Evolutionary conservation across 495 filamentous ascomycete genomes (phyloP), one percentile per base, ranked within the genome.

Genomic region (Glonium stellatum): DNA sequence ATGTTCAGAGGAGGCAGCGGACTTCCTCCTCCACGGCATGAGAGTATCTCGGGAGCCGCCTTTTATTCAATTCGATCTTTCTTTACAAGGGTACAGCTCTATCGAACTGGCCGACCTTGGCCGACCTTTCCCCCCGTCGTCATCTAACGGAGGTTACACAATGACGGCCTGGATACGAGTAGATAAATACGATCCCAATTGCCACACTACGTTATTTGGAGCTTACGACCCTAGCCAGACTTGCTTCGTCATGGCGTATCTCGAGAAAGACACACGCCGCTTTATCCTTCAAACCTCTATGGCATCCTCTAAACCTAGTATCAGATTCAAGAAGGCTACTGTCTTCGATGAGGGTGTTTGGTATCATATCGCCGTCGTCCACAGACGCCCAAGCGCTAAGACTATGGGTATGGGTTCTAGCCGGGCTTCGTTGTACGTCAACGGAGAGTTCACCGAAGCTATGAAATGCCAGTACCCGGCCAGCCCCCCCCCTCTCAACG

Each of bases 281-380:
- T 90, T 98, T 63, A 97, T 98, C 68, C 77, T 98, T 22, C 93
- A 98, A 70, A 97, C 93, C 36, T 97, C 95, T 12, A 87, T 97
- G 54, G 89, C 61, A 61, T 37, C 47, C 53, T 12, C 18, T 82
- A 39, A 92, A 35, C 91, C 93, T 5, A 97, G 92, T 74, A 88
- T 97, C 25, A 84, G 93, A 53, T 98, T 98, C 77, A 93, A 91
- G 34, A 68, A 65, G 71, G 87, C 87, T 0, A 79, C 83, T 5
- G 74, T 77, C 1, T 97, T 98, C 67, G 74, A 87, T 61, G 78
- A 86, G 53, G 76, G 82, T 34, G 77, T 74, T 61, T 97, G 93
- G 95, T 97, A 98, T 71, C 92, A 98, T 71, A 81, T 98, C 68
- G 87, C 84, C 52, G 72, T 98, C 39, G 86, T 90, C 39, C 93